These are phyloP conservation scores for Leishmania amazonensis DNA, from an alignment of 208 protist genomes.

Conservation along the genomic window DNA sequence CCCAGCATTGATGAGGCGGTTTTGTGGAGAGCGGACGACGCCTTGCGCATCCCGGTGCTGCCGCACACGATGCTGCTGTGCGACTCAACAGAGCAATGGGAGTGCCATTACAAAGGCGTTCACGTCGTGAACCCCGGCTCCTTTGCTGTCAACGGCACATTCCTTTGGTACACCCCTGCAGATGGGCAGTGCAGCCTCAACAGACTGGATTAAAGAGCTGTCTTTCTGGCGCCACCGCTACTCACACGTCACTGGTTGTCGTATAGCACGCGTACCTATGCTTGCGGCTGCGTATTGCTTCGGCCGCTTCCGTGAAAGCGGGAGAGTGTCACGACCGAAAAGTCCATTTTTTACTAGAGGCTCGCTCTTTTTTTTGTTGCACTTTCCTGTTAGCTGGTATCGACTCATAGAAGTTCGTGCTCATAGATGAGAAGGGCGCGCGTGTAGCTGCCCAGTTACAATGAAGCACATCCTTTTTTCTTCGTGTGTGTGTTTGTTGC, in stretches of 20 bases:
- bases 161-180: constrained; percentile 89
- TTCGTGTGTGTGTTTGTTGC: neutral
- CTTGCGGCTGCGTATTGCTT: neutral
- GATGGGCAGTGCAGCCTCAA: constrained; percentile 87
- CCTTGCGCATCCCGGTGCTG: constrained; percentile 68
- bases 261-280: neutral
- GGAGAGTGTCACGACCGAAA: no score
- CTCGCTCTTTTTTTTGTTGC: neutral
- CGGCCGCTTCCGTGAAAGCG: no score
- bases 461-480: neutral
- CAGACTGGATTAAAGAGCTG: constrained; percentile 46
- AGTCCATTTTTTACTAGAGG: neutral
- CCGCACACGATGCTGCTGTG: constrained; percentile 89
- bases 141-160: constrained; percentile 73
- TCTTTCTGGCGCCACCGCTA: neutral
- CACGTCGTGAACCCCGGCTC: constrained; percentile 87
- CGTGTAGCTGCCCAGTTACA: neutral
- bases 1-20: constrained; percentile 61
- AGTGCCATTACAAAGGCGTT: constrained; percentile 85
- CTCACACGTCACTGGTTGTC: neutral
- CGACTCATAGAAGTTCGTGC: neutral
- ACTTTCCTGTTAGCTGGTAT: neutral
- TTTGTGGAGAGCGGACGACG: constrained; percentile 78
- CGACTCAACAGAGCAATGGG: constrained; percentile 89
- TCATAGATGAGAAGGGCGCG: neutral